Base-by-base conservation (phyloP, 805 yeast genomes). In the Yamadazyma laniorum region DNA sequence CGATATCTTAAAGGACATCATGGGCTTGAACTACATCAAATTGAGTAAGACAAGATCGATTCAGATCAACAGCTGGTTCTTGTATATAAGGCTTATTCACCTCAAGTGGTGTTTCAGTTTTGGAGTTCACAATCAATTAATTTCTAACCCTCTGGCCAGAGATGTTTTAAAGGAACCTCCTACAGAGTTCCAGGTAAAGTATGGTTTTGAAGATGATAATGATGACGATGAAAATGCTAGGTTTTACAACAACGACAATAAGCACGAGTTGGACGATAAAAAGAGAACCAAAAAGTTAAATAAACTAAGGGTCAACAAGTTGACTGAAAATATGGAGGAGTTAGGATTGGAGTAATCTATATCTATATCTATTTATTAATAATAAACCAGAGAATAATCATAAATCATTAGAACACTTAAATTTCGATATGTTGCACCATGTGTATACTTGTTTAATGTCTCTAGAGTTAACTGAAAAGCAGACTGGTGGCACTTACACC, bases 21-120 rank as follows among this genome's bases (percentile, higher is more conserved):
- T 64, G 44, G 61, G 59, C 45, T 51, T 60, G 1, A 61, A 68
- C 6, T 61, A 65, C 27, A 61, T 76, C 36, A 65, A 67, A 37
- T 48, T 75, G 28, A 68, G 71, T 14, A 74, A 73, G 48, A 59
- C 71, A 15, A 72, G 62, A 47, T 57, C 73, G 0, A 53, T 77
- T 23, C 64, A 71, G 8, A 72, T 77, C 19, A 72, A 67, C 35
- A 60, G 72, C 23, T 77, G 82, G 80, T 70, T 58, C 44, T 63
- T 73, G 31, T 73, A 72, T 50, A 52, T 72, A 34, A 58, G 82
- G 28, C 56, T 76, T 36, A 58, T 73, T 25, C 71, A 68, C 38
- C 58, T 77, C 47, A 69, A 72, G 42, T 77, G 77, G 69, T 56
- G 74, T 18, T 75, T 74, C 50, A 72, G 77, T 29, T 67, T 71